Evolutionary conservation across 495 filamentous ascomycete species (phyloP).

Genomic region (Hypoxylon perforatum): DNA sequence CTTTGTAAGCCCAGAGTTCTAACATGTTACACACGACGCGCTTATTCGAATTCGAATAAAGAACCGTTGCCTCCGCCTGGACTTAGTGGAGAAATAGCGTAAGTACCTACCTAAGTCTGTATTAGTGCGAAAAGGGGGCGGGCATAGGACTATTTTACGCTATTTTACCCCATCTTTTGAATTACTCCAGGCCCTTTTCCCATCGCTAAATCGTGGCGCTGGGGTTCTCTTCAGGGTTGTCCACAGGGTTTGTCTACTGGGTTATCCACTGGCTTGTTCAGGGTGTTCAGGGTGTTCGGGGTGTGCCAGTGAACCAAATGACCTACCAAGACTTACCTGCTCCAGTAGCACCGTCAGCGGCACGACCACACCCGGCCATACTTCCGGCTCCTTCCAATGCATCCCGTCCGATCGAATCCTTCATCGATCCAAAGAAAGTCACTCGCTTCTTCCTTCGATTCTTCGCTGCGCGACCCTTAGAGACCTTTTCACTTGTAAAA

Average conservation of each 20-base stretch:
- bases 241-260: not conserved
- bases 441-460: slow-evolving; percentile 34
- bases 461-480: slow-evolving; percentile 22
- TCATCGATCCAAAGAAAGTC: slow-evolving; percentile 34
- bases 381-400: slow-evolving; percentile 36
- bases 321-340: no score
- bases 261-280: no score
- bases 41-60: slow-evolving; percentile 1
- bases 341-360: slow-evolving; percentile 27
- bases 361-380: slow-evolving; percentile 33
- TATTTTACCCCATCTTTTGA: slow-evolving; percentile 44
- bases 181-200: slow-evolving; percentile 32
- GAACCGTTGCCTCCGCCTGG: not conserved
- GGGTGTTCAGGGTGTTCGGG: not conserved
- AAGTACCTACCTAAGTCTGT: slow-evolving; percentile 15
- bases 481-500: slow-evolving; percentile 7
- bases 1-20: no score
- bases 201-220: slow-evolving; percentile 26
- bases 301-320: not conserved
- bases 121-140: slow-evolving; percentile 12
- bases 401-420: slow-evolving; percentile 37
- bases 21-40: not conserved
- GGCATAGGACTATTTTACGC: slow-evolving; percentile 22
- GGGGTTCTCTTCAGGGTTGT: slow-evolving; percentile 4
- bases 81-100: not conserved